Percentiles rank a stretch among this genome's conserved stretches.
Evolutionary conservation across 305 asterid genomes (phyloP).

Genomic region (Striga hermonthica): DNA sequence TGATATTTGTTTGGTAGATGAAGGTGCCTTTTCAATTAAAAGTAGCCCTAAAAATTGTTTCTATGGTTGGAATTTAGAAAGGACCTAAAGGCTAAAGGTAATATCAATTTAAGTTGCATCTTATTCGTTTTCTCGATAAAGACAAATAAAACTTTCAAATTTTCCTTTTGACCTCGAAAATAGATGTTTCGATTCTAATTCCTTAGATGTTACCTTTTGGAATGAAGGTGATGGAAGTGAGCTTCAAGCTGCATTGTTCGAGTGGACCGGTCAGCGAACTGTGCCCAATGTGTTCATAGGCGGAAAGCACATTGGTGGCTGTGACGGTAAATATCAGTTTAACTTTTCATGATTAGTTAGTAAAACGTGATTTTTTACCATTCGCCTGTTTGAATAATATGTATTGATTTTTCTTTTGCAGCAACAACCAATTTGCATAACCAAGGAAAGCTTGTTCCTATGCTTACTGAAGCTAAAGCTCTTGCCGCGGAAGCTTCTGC

Average conservation of each 20-base stretch:
- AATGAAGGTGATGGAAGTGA: slow-evolving; percentile 70
- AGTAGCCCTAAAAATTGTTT: no score
- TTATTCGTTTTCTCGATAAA: no score
- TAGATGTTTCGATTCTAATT: no score
- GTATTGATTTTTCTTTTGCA: slow-evolving; percentile 35
- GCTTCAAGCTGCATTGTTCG: slow-evolving; percentile 64
- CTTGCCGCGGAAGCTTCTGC: slow-evolving; percentile 42
- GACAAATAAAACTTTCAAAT: no score
- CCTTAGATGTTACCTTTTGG: not conserved
- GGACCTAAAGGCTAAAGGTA: no score
- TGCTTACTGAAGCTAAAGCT: slow-evolving; percentile 82
- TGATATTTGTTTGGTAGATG: no score
- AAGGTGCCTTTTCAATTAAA: no score
- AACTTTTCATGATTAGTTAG: not conserved
- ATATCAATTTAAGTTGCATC: no score
- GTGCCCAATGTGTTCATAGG: slow-evolving; percentile 82
- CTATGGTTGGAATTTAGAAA: no score
- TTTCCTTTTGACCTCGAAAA: no score
- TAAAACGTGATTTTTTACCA: not conserved
- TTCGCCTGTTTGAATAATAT: not conserved
- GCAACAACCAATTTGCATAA: slow-evolving; percentile 61
- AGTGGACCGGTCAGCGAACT: slow-evolving; percentile 71
- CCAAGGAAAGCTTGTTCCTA: slow-evolving; percentile 61
- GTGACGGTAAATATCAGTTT: slow-evolving; percentile 48
- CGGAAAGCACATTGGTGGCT: slow-evolving; percentile 87